Evolutionary conservation across 2,329 filamentous ascomycete species (phyloP).

Genomic region (Chrysosporium keratinophilum): DNA sequence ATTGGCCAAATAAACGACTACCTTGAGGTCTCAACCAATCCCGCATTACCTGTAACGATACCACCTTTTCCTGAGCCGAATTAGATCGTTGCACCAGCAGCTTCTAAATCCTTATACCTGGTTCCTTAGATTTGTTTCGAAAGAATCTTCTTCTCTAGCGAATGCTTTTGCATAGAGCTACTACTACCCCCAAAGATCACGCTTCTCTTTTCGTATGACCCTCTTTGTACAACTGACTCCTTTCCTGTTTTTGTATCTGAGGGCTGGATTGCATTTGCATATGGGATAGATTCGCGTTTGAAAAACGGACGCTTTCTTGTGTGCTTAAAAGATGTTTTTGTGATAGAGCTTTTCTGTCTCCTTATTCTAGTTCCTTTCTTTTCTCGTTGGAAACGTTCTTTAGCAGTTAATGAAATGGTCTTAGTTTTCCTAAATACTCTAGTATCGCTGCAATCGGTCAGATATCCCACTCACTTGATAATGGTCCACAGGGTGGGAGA

Average conservation of each 20-base stretch:
- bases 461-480: too few relatives aligned
- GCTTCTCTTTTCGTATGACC: conserved; percentile 3
- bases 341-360: not conserved
- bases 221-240: conserved; percentile 4
- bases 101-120: not conserved
- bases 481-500: not conserved
- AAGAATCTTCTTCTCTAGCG: not conserved
- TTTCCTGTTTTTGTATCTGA: conserved; percentile 9
- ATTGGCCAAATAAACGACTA: conserved; percentile 42
- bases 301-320: conserved; percentile 6
- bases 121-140: not conserved
- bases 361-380: not conserved
- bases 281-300: conserved; percentile 13
- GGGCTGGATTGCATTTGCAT: conserved; percentile 11
- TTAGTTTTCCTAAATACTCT: not conserved
- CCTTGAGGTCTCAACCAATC: not conserved
- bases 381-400: conserved; percentile 3
- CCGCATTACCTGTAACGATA: conserved; percentile 1
- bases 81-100: not conserved
- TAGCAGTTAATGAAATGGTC: conserved; percentile 8
- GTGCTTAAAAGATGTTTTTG: conserved; percentile 8
- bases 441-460: not conserved
- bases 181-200: not conserved
- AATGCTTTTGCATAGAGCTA: not conserved
- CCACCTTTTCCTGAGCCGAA: conserved; percentile 1